Evolutionary conservation across 495 filamentous ascomycete species (phyloP), one percentile per base, ranked within the genome.

Genomic region (Trichocladium uniseriatum): DNA sequence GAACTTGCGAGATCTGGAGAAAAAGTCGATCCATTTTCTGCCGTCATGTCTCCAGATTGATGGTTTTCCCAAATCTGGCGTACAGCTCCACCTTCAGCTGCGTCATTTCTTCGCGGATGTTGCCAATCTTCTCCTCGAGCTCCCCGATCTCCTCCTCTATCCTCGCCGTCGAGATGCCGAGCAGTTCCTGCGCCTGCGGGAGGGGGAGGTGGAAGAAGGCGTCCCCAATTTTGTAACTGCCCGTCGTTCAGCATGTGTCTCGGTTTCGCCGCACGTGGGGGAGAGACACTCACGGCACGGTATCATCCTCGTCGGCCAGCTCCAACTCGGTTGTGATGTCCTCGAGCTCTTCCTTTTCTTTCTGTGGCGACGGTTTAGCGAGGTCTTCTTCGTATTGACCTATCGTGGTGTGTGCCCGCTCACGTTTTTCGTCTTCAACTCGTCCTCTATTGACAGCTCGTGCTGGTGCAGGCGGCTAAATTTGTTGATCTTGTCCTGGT

Each of bases 401-500:
- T 9, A 1, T 8, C 22, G 19, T 37, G 5, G 5, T 29, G 27
- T 10, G 27, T 5, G 27, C 8, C 15, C 14, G 1, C 27, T 42
- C 32, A 95, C 92, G 62, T 84, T 81, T 64, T 94, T 96, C 5
- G 61, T 64, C 57, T 87, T 87, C 63, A 98, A 69, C 56, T 89
- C 82, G 14, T 90, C 87, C 65, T 91, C 84, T 16, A 97, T 65
- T 8, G 70, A 61, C 3, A 81, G 70, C 66, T 95, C 85, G 22
- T 85, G 81, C 63, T 94, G 87, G 66, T 98, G 94, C 42, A 98
- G 74, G 32, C 89, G 81, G 65, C 90, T 96, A 73, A 98, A 98
- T 44, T 83, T 84, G 69, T 97, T 98, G 77, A 98, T 98, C 67
- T 89, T 94, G 69, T 98, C 89, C 67, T 98, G 92, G 63, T 98